Evolutionary conservation across 1,284 basidiomycete species (phyloP).

Genomic region (Vanrija sp.): DNA sequence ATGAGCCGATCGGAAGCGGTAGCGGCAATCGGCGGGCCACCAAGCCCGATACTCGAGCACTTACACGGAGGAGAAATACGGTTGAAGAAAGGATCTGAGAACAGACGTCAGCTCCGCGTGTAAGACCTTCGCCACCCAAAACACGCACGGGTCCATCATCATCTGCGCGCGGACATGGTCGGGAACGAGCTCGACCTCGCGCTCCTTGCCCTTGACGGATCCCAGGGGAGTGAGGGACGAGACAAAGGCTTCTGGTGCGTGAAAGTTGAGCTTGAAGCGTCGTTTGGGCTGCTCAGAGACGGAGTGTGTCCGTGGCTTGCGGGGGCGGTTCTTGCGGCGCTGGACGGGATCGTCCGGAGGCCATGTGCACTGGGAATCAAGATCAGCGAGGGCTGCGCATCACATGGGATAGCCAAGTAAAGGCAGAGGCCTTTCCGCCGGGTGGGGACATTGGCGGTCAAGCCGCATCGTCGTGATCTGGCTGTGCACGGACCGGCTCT

Average conservation of each 20-base stretch:
- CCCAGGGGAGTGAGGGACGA: conserved; percentile 18
- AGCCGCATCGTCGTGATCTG: background rate
- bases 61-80: conserved; percentile 40
- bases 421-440: background rate
- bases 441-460: background rate
- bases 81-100: conserved; percentile 35
- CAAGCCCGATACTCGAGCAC: conserved; percentile 1
- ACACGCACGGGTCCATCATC: conserved; percentile 43
- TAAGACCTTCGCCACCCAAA: background rate
- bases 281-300: conserved; percentile 19
- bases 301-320: conserved; percentile 15
- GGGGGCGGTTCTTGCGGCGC: conserved; percentile 26
- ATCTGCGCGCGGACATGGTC: conserved; percentile 27
- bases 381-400: background rate
- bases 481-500: background rate
- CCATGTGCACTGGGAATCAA: conserved; percentile 24
- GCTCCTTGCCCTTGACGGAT: conserved; percentile 23
- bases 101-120: background rate
- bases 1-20: background rate
- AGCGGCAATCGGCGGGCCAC: background rate
- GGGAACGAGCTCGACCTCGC: conserved; percentile 22
- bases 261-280: conserved; percentile 21
- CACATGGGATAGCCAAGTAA: background rate
- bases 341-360: conserved; percentile 32
- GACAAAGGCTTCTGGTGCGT: conserved; percentile 18